Evolutionary conservation across 2,329 filamentous ascomycete species (phyloP), one percentile per base, ranked within the genome.

Genomic region (Pezicula rhizophila): DNA sequence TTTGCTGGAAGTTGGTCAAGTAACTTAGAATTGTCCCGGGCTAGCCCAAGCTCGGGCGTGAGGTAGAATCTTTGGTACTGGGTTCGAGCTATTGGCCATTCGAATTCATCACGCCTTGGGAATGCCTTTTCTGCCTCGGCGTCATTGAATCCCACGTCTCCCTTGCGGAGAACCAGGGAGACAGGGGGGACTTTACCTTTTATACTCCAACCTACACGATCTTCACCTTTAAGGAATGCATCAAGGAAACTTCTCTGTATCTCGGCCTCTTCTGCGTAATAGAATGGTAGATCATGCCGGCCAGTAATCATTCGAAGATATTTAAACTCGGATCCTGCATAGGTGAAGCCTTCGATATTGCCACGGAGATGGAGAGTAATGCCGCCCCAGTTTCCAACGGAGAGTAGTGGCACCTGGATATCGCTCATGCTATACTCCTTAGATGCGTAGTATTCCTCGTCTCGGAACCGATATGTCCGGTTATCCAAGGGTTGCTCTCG

Each of bases 331-430:
- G 82, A 85, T 1, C 81, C 79, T 0, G 83, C 82, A 35, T 80
- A 71, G 2, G 68, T 66, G 47, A 76, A 87, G 0, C 83, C 84
- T 57, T 84, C 74, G 11, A 87, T 71, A 52, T 87, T 87, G 3
- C 84, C 84, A 4, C 83, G 72, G 3, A 87, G 71, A 54, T 87
- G 84, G 1, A 87, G 71, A 5, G 82, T 64, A 42, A 86, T 87
- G 2, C 82, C 82, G 7, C 82, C 83, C 82, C 82, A 85, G 61
- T 87, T 87, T 0, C 74, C 84, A 0, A 87, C 83, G 0, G n/a
- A n/a, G n/a, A n/a, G n/a, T n/a, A n/a, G n/a, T n/a, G n/a, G n/a
- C n/a, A n/a, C n/a, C n/a, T n/a, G n/a, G n/a, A n/a, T n/a, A n/a
- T n/a, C n/a, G n/a, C 74, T 79, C 0, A 87, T 70, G 42, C 78